These are phyloP conservation scores for Tricholomella constricta DNA, from an alignment of 768 basidiomycete species.

Conservation along the genomic window DNA sequence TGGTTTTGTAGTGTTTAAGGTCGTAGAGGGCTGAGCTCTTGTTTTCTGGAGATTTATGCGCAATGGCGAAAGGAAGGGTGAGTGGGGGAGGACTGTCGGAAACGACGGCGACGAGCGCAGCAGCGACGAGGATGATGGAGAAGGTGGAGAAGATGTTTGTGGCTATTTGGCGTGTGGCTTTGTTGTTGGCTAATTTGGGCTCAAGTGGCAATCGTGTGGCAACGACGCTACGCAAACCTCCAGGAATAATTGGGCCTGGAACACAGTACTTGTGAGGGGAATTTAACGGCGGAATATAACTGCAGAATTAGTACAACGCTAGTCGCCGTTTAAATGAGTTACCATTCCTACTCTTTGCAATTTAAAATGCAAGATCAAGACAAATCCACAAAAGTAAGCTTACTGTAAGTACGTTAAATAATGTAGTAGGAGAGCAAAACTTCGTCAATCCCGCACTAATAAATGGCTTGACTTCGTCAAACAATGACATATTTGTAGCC, in stretches of 20 bases:
- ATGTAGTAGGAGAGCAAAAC: not conserved
- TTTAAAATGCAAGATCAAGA: no score
- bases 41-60: constrained; percentile 9
- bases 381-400: no score
- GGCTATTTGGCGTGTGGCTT: constrained; percentile 17
- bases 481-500: not conserved
- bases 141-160: constrained; percentile 17
- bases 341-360: no score
- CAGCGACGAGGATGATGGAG: constrained; percentile 12
- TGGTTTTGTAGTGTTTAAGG: not conserved
- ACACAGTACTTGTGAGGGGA: no score
- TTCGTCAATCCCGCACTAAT: not conserved
- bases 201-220: not conserved
- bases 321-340: no score
- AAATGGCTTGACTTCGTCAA: not conserved
- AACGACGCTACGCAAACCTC: constrained; percentile 5
- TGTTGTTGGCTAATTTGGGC: constrained; percentile 3
- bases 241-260: no score
- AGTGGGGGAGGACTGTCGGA: constrained; percentile 10
- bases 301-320: no score
- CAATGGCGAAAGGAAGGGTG: constrained; percentile 15
- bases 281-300: no score
- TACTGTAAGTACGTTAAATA: constrained; percentile 7
- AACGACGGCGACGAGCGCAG: constrained; percentile 24
- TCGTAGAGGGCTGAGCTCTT: constrained; percentile 8